These are phyloP conservation scores for Astrothelium subdiscretum DNA, from an alignment of 495 filamentous ascomycete species.

Conservation along the genomic window DNA sequence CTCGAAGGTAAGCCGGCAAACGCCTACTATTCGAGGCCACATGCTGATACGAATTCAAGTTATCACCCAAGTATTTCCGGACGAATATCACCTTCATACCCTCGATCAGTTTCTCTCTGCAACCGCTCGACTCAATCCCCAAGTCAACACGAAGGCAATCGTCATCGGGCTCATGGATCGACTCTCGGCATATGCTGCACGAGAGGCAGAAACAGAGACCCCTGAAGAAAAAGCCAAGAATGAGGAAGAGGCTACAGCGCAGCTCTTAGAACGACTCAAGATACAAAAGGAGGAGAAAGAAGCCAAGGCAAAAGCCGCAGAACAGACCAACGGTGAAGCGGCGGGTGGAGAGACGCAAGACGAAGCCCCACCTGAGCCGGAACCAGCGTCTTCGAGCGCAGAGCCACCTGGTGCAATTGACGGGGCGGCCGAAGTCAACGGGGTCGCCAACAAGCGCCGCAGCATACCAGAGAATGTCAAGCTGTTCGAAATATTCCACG, in stretches of 20 bases:
- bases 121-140: constrained; percentile 80
- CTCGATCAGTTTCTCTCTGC: constrained; percentile 87
- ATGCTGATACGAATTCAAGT: constrained; percentile 41
- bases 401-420: constrained; percentile 21
- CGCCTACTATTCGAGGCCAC: background rate
- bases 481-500: constrained; percentile 95
- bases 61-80: constrained; percentile 96
- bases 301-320: background rate
- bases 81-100: constrained; percentile 95
- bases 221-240: constrained; percentile 58
- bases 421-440: constrained; percentile 25
- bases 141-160: constrained; percentile 95
- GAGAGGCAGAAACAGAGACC: constrained; percentile 65
- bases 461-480: constrained; percentile 73
- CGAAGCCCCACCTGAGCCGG: constrained; percentile 23
- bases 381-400: constrained; percentile 2
- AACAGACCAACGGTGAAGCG: constrained; percentile 11
- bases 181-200: constrained; percentile 79
- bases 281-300: constrained; percentile 47
- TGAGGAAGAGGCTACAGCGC: constrained; percentile 73
- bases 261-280: constrained; percentile 64
- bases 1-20: constrained; percentile 51
- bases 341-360: constrained; percentile 30
- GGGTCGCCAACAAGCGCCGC: constrained; percentile 43
- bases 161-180: constrained; percentile 97